These are phyloP conservation scores for Hordeum pubiflorum DNA, from an alignment of 202 grass and related monocot genomes.

Conservation along the genomic window DNA sequence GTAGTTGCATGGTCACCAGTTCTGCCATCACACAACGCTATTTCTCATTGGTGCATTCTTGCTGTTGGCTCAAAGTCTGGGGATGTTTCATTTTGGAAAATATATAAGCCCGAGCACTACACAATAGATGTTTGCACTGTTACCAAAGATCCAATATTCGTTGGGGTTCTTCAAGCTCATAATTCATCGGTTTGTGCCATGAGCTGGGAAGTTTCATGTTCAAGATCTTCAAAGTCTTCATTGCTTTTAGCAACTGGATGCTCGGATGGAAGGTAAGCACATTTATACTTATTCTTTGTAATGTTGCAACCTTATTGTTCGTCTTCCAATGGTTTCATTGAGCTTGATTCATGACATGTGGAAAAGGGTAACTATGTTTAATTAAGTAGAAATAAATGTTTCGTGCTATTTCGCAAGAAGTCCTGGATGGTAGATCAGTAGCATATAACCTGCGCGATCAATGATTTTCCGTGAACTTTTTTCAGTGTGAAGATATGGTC, in stretches of 20 bases:
- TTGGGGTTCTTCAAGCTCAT: conserved; percentile 67
- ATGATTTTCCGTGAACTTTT: conserved; percentile 7
- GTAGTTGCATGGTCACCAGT: conserved; percentile 69
- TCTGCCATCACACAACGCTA: conserved; percentile 29
- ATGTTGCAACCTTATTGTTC: not conserved
- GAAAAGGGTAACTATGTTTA: not conserved
- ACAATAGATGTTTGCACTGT: conserved; percentile 38
- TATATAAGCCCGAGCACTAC: conserved; percentile 56
- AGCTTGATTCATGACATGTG: not conserved
- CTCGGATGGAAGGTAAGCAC: conserved; percentile 61
- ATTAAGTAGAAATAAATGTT: not conserved
- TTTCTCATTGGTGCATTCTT: conserved; percentile 52
- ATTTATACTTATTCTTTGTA: not conserved
- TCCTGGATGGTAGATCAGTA: not conserved
- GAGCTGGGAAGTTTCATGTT: conserved; percentile 45
- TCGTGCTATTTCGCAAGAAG: not conserved
- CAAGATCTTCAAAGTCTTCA: conserved; percentile 29
- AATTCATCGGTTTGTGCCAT: conserved; percentile 68
- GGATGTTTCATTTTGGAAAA: conserved; percentile 81
- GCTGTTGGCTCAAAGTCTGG: conserved; percentile 73
- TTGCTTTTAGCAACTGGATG: conserved; percentile 73
- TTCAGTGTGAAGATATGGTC: conserved; percentile 86
- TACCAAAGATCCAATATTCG: conserved; percentile 46
- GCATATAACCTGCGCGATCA: not conserved
- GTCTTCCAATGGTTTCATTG: not conserved